Evolutionary conservation across 2,329 filamentous ascomycete genomes (phyloP).

Genomic region (Talaromyces marneffei): DNA sequence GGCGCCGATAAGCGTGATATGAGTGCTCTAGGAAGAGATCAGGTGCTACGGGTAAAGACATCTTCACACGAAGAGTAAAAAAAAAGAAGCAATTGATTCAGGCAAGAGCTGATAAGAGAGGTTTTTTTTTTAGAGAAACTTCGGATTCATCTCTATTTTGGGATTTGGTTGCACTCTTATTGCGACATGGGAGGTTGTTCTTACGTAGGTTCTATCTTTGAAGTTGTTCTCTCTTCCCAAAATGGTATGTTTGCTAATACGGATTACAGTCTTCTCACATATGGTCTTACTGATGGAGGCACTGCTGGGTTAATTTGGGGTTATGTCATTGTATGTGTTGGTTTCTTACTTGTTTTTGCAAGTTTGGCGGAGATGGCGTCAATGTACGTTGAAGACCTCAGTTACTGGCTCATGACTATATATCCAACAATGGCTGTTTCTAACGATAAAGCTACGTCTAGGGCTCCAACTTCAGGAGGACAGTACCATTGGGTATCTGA

Average conservation of each 20-base stretch:
- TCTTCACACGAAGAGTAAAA: neutral
- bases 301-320: conserved; percentile 36
- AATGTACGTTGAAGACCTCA: conserved; percentile 34
- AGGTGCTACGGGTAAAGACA: conserved; percentile 31
- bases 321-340: conserved; percentile 28
- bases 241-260: neutral
- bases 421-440: neutral
- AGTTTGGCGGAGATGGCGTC: conserved; percentile 41
- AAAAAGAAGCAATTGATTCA: neutral
- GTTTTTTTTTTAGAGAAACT: conserved; percentile 33
- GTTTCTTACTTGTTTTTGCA: conserved; percentile 32
- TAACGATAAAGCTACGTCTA: conserved; percentile 11
- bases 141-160: conserved; percentile 41
- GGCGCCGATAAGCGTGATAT: conserved; percentile 33
- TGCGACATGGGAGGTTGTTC: conserved; percentile 40
- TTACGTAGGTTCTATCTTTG: conserved; percentile 28
- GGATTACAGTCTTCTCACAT: neutral
- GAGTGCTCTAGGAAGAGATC: conserved; percentile 34
- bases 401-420: neutral
- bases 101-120: neutral
- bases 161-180: conserved; percentile 42
- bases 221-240: neutral
- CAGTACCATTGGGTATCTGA: conserved; percentile 41
- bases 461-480: conserved; percentile 38
- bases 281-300: conserved; percentile 32